Conservation (phyloP, 371 early-diverging fungal genomes). For the Mucor saturninus region DNA sequence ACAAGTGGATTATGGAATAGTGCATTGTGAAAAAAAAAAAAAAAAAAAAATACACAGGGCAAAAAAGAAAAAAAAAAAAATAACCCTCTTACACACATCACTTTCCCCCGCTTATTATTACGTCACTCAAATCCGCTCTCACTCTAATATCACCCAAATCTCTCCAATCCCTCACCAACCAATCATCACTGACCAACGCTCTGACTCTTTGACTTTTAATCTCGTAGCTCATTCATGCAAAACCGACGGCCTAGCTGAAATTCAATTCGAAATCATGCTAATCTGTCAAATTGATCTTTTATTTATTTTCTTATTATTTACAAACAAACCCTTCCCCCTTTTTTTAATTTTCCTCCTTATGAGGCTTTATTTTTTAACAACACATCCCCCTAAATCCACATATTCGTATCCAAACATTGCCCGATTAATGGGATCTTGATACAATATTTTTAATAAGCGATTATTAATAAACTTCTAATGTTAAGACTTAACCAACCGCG, state of each 20-base stretch:
- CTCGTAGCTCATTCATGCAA: no score
- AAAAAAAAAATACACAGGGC: not conserved
- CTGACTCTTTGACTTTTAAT: no score
- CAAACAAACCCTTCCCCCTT: not conserved
- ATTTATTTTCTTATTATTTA: not conserved
- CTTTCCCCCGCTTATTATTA: not conserved
- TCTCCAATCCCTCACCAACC: not conserved
- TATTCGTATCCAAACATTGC: no score
- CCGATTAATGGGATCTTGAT: not conserved
- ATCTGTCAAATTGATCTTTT: not conserved
- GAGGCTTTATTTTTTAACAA: no score
- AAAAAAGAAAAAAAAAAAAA: no score
- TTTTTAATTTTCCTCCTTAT: not conserved
- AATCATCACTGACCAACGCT: not conserved
- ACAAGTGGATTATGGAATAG: not conserved
- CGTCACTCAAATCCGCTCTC: no score
- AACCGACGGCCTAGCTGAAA: no score
- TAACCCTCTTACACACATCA: not conserved
- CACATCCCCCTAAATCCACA: no score
- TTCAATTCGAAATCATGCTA: no score
- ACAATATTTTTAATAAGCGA: not conserved
- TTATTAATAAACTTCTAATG: not conserved
- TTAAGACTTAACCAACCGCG: slow-evolving; percentile 8
- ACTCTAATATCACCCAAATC: not conserved
- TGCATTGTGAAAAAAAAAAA: not conserved